Evolutionary conservation across 2,329 filamentous ascomycete genomes (phyloP), one percentile per base, ranked within the genome.

Genomic region (Teratosphaeria pseudoeucalypti): DNA sequence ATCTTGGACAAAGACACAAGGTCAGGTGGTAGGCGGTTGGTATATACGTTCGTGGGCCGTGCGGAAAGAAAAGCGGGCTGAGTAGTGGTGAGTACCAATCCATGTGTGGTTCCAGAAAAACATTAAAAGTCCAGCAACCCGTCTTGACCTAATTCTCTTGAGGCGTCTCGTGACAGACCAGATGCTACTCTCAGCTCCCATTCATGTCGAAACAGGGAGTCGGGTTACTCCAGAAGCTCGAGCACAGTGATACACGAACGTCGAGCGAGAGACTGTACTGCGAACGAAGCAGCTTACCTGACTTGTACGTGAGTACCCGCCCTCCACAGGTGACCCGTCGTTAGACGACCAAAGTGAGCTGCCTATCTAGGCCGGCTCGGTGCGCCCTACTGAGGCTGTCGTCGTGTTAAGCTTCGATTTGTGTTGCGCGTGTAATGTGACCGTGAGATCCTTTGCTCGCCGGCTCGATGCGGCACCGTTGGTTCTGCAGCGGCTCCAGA

Each of bases 271-370:
- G 19, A 19, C 6, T 49, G 27, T 29, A 58, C 29, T 14, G 47
- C 56, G 52, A 54, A 58, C 29, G 56, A 39, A 53, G 43, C 27
- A 29, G 56, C 56, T 58, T 43, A 58, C 56, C 56, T 58, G 39
- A n/a, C 27, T 54, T 34, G 56, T 58, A 49, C 56, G 47, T 27
- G 56, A 9, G 12, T 26, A 43, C 47, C 37, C 49, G 12, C 6
- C 29, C n/a, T 54, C 43, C n/a, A 39, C 47, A 53, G 19, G 47
- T 19, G 23, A 55, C 16, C 53, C 16, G 29, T 29, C 6, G 52
- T 19, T 11, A 23, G 27, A 11, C 5, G 23, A 32, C 29, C 11
- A 32, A 37, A 23, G 19, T 6, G 53, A 37, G 34, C 53, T 55
- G 53, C 29, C 19, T 55, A 23, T 55, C 53, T 34, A 23, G 43